A percentile compares a stretch with the other conserved stretches of the same genome.
phyloP scores from a whole-genome alignment of 345 rosid species.

The Lagerstroemia speciosa region DNA sequence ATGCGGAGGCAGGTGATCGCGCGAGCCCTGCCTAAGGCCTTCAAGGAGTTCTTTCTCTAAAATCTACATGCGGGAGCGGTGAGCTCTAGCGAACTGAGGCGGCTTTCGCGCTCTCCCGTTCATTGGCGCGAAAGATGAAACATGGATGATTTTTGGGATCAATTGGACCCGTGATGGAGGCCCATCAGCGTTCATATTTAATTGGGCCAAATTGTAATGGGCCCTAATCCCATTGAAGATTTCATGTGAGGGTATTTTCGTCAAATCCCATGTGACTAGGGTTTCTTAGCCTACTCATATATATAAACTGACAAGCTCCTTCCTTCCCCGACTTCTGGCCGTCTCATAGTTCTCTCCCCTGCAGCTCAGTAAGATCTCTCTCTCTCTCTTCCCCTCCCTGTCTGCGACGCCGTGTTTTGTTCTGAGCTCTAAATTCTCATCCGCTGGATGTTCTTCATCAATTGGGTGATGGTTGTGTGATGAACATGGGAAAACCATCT shows the following conservation, averaged over 20 bases:
- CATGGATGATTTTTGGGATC: background rate
- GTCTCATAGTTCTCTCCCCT: background rate
- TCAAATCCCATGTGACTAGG: background rate
- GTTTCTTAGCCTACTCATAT: background rate
- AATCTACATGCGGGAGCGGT: background rate
- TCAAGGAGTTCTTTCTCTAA: slow-evolving; percentile 35
- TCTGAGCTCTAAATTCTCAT: background rate
- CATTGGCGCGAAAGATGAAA: background rate
- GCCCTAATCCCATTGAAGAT: no score
- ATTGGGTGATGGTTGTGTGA: background rate
- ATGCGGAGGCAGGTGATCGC: slow-evolving; percentile 70
- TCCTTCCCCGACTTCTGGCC: background rate
- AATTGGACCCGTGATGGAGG: background rate
- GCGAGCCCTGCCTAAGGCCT: slow-evolving; percentile 66
- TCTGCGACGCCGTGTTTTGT: background rate
- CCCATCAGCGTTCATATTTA: no score
- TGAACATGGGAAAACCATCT: background rate
- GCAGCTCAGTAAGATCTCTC: slow-evolving; percentile 1
- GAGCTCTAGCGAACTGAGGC: background rate
- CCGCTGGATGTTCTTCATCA: background rate
- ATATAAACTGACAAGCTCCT: background rate
- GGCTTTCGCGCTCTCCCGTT: background rate
- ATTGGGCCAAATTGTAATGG: no score
- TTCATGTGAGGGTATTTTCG: background rate
- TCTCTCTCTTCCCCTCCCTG: background rate